Conservation (phyloP, 208 protist genomes). For the Porcisia hertigi region DNA sequence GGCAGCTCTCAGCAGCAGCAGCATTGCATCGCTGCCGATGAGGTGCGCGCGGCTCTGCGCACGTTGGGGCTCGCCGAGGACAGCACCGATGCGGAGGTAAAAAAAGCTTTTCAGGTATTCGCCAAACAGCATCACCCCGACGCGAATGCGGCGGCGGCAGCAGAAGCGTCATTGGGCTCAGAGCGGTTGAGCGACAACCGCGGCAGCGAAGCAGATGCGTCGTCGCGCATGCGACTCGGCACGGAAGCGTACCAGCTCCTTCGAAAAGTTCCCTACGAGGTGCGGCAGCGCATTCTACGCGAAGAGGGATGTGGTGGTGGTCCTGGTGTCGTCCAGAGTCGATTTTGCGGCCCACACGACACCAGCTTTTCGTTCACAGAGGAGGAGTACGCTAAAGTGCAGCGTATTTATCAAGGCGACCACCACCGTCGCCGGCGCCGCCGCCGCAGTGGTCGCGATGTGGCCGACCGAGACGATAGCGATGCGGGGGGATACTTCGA, state of each 20-base stretch:
- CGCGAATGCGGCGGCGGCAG: constrained; percentile 6
- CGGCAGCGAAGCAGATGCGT: constrained; percentile 2
- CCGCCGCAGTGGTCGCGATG: neutral
- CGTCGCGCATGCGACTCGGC: constrained; percentile 22
- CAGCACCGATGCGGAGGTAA: constrained; percentile 66
- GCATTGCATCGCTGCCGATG: constrained; percentile 26
- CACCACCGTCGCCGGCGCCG: constrained; percentile 4
- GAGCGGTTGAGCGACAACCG: neutral
- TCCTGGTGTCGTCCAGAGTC: neutral
- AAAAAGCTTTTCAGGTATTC: constrained; percentile 49
- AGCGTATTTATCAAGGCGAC: constrained; percentile 42
- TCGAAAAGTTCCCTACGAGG: constrained; percentile 25
- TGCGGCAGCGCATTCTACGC: constrained; percentile 47
- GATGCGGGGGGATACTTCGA: constrained; percentile 30
- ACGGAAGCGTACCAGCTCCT: constrained; percentile 75
- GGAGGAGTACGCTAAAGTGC: constrained; percentile 46
- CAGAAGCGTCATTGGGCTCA: neutral
- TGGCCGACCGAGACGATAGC: neutral
- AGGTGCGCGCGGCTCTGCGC: constrained; percentile 44
- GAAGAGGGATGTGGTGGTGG: neutral
- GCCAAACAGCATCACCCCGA: constrained; percentile 69
- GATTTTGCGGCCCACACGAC: neutral
- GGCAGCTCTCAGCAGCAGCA: constrained; percentile 6
- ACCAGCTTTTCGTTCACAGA: constrained; percentile 32
- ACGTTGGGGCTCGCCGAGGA: constrained; percentile 37